Base-by-base conservation (phyloP, 805 yeast genomes). In the Debaryomyces castellii region DNA sequence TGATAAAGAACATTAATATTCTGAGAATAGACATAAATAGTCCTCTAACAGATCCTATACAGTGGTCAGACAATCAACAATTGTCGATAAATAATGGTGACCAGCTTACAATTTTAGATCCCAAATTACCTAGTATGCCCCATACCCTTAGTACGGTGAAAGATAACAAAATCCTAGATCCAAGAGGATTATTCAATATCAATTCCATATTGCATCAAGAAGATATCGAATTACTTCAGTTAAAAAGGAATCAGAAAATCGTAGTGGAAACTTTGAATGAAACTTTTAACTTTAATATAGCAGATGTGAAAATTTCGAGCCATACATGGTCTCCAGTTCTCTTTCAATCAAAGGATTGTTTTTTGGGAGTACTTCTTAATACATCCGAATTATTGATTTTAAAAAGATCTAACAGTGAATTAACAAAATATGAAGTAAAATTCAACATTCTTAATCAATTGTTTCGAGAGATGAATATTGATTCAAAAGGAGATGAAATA, bases 331-430 rank as follows among this genome's bases (percentile, higher is more conserved):
- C 71, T 3, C 55, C 64, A 2, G 44, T 54, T 2, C 50, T 53
- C 25, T 48, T 51, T 1, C 40, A 50, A n/a, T 52, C 62, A 3
- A 58, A 63, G 34, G 64, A 64, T 38, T 58, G 66, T 40, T 52
- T 49, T 35, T 52, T 72, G 35, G 74, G 67, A 0, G 66, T 68
- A 1, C 50, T 72, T 23, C 61, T 62, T 41, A 71, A 66, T 44
- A 61, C 75, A 1, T 71, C 73, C 0, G 77, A 72, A 43, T 52
- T 71, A 11, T 42, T 71, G 30, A 45, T 71, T 4, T 49, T 71
- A 16, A 57, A 58, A 35, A 51, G 74, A 40, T 54, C 58, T 7
- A 52, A 59, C n/a, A 45, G 51, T 11, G 58, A 53, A 23, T 41
- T 53, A 3, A 59, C 54, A 30, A 57, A 58, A 33, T 70, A 63